Conservation (phyloP, 23 red algal species). For the Gracilaria caudata region DNA sequence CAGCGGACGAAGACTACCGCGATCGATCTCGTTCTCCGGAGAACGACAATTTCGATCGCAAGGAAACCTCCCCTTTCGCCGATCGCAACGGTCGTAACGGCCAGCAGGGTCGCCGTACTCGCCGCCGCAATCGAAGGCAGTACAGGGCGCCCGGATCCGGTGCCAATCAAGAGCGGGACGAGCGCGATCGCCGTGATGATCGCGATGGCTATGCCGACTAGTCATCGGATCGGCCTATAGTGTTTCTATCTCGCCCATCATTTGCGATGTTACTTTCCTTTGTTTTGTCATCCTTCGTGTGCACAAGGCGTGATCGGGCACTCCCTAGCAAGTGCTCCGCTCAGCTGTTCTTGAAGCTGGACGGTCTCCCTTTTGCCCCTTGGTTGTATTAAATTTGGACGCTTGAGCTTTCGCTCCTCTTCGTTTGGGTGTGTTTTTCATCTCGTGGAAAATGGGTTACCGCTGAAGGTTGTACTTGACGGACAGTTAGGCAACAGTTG, state of each 20-base stretch:
- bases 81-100: slow-evolving; percentile 38
- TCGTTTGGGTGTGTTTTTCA: slow-evolving; percentile 39
- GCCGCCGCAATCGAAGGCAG: slow-evolving; percentile 40
- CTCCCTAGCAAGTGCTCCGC: neutral
- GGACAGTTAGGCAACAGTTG: slow-evolving; percentile 12
- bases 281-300: slow-evolving; percentile 17
- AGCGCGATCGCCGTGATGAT: slow-evolving; percentile 34
- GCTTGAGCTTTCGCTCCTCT: slow-evolving; percentile 36
- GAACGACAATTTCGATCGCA: slow-evolving; percentile 9
- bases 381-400: slow-evolving; percentile 54
- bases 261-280: neutral
- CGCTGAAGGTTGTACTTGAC: slow-evolving; percentile 15
- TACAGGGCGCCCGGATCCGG: neutral
- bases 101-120: slow-evolving; percentile 7
- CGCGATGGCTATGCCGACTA: slow-evolving; percentile 38
- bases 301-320: slow-evolving; percentile 11
- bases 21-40: slow-evolving; percentile 20
- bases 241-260: slow-evolving; percentile 11
- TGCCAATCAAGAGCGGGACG: slow-evolving; percentile 29
- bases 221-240: neutral
- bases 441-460: slow-evolving; percentile 17
- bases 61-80: neutral
- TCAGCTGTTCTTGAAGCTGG: neutral
- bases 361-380: slow-evolving; percentile 5
- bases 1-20: slow-evolving; percentile 14